A percentile compares a stretch with the other conserved stretches of the same genome.
Evolutionary conservation across 148 eudicot species (phyloP).

Genomic region (Spergularia marina): DNA sequence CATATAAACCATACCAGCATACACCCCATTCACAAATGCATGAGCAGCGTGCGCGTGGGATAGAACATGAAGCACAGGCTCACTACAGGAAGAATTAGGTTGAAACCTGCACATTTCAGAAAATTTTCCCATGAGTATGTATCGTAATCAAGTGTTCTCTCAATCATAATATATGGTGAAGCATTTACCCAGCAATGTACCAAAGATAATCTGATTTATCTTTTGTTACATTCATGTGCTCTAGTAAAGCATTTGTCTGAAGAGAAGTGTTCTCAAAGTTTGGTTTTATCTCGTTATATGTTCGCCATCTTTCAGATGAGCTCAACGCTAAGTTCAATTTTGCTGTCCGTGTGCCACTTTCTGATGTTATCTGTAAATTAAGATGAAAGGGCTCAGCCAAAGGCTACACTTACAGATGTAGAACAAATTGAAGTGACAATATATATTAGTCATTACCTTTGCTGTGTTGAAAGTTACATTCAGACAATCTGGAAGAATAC

Average conservation of each 20-base stretch:
- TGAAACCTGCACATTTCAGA: constrained; percentile 30
- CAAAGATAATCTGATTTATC: constrained; percentile 56
- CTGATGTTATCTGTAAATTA: constrained; percentile 30
- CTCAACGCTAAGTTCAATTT: constrained; percentile 21
- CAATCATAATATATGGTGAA: neutral
- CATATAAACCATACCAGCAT: constrained; percentile 27
- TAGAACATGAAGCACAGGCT: constrained; percentile 31
- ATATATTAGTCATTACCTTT: constrained; percentile 28
- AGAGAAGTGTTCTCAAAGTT: constrained; percentile 31
- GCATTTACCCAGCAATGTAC: constrained; percentile 42
- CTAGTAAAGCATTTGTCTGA: constrained; percentile 35
- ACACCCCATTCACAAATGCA: constrained; percentile 35
- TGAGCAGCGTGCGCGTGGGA: constrained; percentile 36
- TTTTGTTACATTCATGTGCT: constrained; percentile 48
- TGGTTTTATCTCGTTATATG: constrained; percentile 34
- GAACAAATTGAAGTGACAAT: neutral
- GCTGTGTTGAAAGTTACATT: constrained; percentile 41
- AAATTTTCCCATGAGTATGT: neutral
- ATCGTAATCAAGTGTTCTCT: neutral
- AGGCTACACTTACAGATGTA: neutral
- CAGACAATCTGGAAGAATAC: constrained; percentile 47
- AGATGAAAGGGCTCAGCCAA: neutral
- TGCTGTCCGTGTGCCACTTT: constrained; percentile 32
- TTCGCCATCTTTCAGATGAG: constrained; percentile 37
- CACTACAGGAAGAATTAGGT: constrained; percentile 27